Evolutionary conservation across 2,329 filamentous ascomycete genomes (phyloP), one percentile per base, ranked within the genome.

Genomic region (Aschersonia sp.): DNA sequence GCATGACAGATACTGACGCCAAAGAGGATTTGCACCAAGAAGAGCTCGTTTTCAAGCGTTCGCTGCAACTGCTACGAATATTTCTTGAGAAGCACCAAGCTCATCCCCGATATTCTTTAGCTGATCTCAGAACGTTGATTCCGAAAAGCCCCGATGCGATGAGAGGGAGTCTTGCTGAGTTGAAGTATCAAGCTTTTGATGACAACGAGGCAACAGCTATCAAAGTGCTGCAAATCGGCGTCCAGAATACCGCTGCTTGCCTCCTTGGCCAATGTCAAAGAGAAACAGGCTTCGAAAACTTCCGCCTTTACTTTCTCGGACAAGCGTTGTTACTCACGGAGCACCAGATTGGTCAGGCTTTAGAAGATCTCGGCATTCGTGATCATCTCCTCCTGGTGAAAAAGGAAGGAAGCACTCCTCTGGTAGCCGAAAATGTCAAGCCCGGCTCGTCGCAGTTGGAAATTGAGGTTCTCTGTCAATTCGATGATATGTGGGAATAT

Each of bases 401-500:
- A 54, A 71, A 73, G 12, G 75, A 79, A 42, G 69, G 73, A 22
- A 69, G 73, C 11, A 58, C 64, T 1, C 60, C 66, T 7, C 63
- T 66, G 4, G 63, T 68, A 49, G 59, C 71, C 30, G 55, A 68
- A 52, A 58, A 69, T 32, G 65, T 73, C 46, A 70, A 68, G 51
- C 72, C 64, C 46, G 78, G 68, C 45, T 75, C 68, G 44, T 80
- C 68, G 52, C 74, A 68, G 37, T 73, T 97, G 3, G 87, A 97
- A 59, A 73, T 78, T 10, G 85, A 90, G 56, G 81, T 97, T 29
- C 68, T 92, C 54, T 75, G 80, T 49, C 85, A 94, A 61, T 94
- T 95, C 57, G 76, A 86, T 47, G 81, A 90, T 51, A 67, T 98
- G 30, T 95, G 92, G 73, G 76, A 79, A 42, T 84, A 90, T 57